Base-by-base conservation (phyloP, 306 rosid species). In the Potentilla sterilis region DNA sequence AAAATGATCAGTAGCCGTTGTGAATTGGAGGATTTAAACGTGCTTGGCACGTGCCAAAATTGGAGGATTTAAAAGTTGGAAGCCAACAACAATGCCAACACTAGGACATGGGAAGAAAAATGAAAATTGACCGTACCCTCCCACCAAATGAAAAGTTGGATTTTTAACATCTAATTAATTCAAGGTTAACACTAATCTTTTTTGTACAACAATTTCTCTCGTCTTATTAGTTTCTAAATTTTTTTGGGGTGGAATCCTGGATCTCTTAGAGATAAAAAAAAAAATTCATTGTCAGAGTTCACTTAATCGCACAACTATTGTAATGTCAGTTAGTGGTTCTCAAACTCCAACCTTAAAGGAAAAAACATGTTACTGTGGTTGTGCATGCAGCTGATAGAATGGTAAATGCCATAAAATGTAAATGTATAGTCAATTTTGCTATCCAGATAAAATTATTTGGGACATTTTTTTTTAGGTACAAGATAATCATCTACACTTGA, bases 311-410 rank as follows among this genome's bases (percentile, higher is more conserved):
- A 96, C 97, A 9, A 96, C 98, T 9, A 78, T 86, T 44, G 97
- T 91, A 48, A 88, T 83, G 92, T 92, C 98, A 10, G 97, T 92
- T 57, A 90, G 96, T 42, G 95, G 89, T 46, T 97, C 97, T 37
- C 80, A 92, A 24, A 90, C 98, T 22, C 98, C 90, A 70, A 90
- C 92, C 68, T 65, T 92, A 82, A 84, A 95, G 81, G 98, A 90
- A 70, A 94, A 90, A 81, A 92, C 98, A 96, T 79, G 80, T 72
- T 78, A 94, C 92, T 81, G 93, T 91, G 2, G 96, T 92, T 51
- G 97, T 92, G 63, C 96, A 88, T 92, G 58, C 96, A 88, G 81
- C 86, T 92, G 32, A 75, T 83, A 80, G 96, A 90, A 8, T 94
- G 82, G 85, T 78, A 75, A 73, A 75, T 59, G 73, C 46, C 73